Percentiles rank a stretch among this genome's conserved stretches.
Conservation (phyloP, 192 early-diverging fungal genomes). For the Rhizophagus prolifer region DNA sequence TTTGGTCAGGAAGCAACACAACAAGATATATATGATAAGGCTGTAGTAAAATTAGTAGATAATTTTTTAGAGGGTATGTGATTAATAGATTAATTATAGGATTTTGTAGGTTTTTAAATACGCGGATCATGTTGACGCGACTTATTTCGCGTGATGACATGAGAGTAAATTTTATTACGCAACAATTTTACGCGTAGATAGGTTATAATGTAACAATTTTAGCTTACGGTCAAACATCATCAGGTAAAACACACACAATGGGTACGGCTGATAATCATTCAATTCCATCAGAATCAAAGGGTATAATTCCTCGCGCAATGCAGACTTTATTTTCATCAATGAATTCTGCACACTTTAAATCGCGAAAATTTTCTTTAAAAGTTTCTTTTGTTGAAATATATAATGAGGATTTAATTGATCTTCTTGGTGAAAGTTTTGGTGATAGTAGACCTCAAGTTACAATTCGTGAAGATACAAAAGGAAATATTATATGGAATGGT, state of each 20-base stretch:
- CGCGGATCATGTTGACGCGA: neutral
- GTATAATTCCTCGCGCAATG: conserved; percentile 77
- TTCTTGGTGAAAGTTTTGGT: conserved; percentile 64
- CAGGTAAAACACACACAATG: conserved; percentile 97
- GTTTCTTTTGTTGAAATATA: conserved; percentile 96
- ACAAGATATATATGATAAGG: conserved; percentile 56
- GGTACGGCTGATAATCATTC: conserved; percentile 62
- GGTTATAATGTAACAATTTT: conserved; percentile 96
- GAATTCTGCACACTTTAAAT: conserved; percentile 32
- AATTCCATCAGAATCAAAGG: conserved; percentile 42
- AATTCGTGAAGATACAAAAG: conserved; percentile 83
- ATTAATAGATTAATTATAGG: neutral
- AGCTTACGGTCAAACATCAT: conserved; percentile 92
- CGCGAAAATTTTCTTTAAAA: conserved; percentile 47
- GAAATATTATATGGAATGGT: conserved; percentile 84
- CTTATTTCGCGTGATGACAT: too few species aligned
- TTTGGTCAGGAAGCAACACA: conserved; percentile 64
- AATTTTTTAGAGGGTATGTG: conserved; percentile 49
- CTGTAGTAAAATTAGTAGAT: conserved; percentile 47
- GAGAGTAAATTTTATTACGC: too few species aligned
- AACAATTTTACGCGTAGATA: too few species aligned
- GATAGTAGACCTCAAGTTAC: conserved; percentile 63
- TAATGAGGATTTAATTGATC: conserved; percentile 95
- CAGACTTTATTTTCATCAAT: conserved; percentile 53
- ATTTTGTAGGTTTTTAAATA: neutral